These are phyloP conservation scores for Chalciporus piperatus DNA, from an alignment of 768 basidiomycete species.

Conservation along the genomic window DNA sequence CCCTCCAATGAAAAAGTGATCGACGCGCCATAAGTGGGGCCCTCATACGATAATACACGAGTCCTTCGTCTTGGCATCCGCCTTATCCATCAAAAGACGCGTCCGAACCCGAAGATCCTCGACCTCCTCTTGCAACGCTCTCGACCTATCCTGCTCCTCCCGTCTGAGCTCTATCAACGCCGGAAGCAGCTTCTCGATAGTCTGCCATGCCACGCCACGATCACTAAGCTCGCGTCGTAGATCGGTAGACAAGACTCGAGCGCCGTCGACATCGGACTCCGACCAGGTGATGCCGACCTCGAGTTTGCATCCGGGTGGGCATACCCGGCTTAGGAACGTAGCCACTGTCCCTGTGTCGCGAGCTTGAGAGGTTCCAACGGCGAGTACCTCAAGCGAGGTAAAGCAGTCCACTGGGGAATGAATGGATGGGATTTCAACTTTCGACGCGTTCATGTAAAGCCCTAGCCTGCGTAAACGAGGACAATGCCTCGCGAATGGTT, in stretches of 20 bases:
- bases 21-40: too few species aligned
- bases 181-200: conserved; percentile 42
- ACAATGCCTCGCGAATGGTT: conserved; percentile 41
- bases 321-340: conserved; percentile 51
- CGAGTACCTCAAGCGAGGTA: conserved; percentile 27
- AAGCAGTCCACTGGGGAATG: conserved; percentile 17
- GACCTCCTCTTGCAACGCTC: conserved; percentile 42
- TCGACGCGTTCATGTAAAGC: conserved; percentile 37
- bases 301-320: conserved; percentile 42
- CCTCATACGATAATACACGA: conserved; percentile 31
- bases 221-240: conserved; percentile 7
- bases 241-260: conserved; percentile 8
- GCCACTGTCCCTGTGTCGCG: conserved; percentile 42
- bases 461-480: conserved; percentile 36
- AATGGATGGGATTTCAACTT: conserved; percentile 13
- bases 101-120: conserved; percentile 50
- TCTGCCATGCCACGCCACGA: conserved; percentile 41
- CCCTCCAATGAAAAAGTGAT: not conserved
- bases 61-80: conserved; percentile 17
- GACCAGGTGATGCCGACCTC: conserved; percentile 51
- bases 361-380: conserved; percentile 51
- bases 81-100: conserved; percentile 40
- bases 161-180: conserved; percentile 41
- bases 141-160: conserved; percentile 42
- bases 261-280: conserved; percentile 14